These are phyloP conservation scores for Cutaneotrichosporon daszewskae DNA, from an alignment of 1,284 basidiomycete species.

Conservation along the genomic window DNA sequence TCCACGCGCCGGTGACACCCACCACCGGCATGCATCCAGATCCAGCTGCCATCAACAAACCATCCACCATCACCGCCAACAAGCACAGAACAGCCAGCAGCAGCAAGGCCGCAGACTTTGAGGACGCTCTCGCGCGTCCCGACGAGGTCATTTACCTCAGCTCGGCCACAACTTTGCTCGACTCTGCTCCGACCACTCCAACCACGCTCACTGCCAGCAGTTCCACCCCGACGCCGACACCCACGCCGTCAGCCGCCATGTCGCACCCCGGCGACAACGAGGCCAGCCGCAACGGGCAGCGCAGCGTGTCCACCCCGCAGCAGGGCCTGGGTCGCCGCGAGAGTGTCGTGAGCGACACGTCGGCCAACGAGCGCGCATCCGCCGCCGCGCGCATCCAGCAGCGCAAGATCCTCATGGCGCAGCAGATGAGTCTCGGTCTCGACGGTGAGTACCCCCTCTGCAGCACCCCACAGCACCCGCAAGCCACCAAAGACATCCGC, in stretches of 20 bases:
- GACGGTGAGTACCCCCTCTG: constrained; percentile 27
- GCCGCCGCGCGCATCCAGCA: constrained; percentile 1
- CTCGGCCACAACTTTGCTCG: too few species aligned
- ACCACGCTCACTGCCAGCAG: constrained; percentile 11
- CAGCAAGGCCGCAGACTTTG: constrained; percentile 22
- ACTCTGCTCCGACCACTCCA: too few species aligned
- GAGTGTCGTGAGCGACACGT: constrained; percentile 7
- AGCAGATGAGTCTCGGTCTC: constrained; percentile 27
- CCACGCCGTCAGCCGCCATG: too few species aligned
- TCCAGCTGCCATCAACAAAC: not conserved
- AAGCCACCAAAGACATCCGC: not conserved
- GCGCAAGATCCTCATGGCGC: constrained; percentile 17
- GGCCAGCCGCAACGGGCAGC: too few species aligned
- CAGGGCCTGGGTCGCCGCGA: constrained; percentile 7
- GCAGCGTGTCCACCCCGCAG: too few species aligned
- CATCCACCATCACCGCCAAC: not conserved
- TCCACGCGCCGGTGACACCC: too few species aligned
- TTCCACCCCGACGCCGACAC: constrained; percentile 5
- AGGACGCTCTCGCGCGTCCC: constrained; percentile 30
- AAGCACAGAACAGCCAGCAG: not conserved
- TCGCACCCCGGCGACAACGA: too few species aligned
- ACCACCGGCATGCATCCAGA: too few species aligned
- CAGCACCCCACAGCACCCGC: not conserved
- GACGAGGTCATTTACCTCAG: constrained; percentile 31
- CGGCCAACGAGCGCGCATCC: not conserved